Base-by-base conservation (phyloP, 1,284 basidiomycete species). In the Ustilago vetiveriae region DNA sequence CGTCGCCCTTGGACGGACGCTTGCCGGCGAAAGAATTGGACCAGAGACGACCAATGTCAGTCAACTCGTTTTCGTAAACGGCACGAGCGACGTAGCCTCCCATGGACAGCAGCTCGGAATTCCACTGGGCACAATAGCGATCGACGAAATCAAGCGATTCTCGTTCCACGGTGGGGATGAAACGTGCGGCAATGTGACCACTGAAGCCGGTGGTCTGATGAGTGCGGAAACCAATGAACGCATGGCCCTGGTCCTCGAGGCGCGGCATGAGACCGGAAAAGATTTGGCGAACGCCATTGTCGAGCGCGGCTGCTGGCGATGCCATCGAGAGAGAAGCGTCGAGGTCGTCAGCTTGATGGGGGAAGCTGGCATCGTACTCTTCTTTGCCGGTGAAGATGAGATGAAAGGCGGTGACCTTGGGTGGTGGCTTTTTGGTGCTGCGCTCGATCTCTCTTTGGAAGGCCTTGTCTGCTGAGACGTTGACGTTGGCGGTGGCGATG, bases 111-210 rank as follows among this genome's bases (percentile, higher is more conserved):
- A 82, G 69, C 60, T 81, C 77, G 17, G 69, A 76, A 50, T 75
- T 70, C 62, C 70, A 65, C 36, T 80, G 70, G 22, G 74, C 75
- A 48, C 83, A 82, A 47, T 78, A 82, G 29, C 73, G 73, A 35
- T 82, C 78, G 47, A 83, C 77, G 51, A 84, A 82, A 82, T 96
- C 94, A 66, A 97, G 90, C 0, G 91, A 92, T 83, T 98, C 95
- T 67, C 95, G 88, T 83, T 98, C 95, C 3, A 98, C 95, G 0
- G 95, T 98, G 0, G 94, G 93, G 58, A 98, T 96, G 80, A 98
- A 98, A 8, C 94, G 86, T 2, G 92, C 90, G 2, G 92, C 88
- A 82, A 98, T 88, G 76, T 95, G 92, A 0, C 94, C 94, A 4
- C 91, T 92, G 39, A 96, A 88, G 43, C 94, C 92, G 3, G 94